phyloP scores from a whole-genome alignment of 2,329 filamentous ascomycete genomes.

The Colletotrichum endophyticum region DNA sequence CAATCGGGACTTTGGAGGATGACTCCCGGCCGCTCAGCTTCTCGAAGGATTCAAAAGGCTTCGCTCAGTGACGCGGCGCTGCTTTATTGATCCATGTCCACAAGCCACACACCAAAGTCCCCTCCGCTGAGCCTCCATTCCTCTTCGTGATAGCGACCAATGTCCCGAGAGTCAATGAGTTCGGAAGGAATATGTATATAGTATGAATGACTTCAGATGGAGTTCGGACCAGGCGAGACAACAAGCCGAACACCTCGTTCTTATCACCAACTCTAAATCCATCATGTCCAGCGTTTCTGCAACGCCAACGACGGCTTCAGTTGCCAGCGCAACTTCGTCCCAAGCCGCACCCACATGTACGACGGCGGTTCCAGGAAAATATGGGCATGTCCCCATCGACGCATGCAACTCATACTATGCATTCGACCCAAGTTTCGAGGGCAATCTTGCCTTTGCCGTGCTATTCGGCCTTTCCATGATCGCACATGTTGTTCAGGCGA shows the following conservation, averaged over 20 bases:
- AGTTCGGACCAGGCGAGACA: not conserved
- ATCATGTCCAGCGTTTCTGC: not conserved
- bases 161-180: not conserved
- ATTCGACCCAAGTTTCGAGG: conserved; percentile 36
- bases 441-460: conserved; percentile 35
- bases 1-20: not conserved
- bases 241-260: not conserved
- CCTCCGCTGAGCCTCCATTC: not conserved
- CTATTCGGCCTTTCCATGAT: conserved; percentile 33
- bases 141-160: not conserved
- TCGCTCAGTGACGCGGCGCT: not conserved
- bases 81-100: not conserved
- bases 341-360: conserved; percentile 25
- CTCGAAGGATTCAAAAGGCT: not conserved
- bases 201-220: not conserved
- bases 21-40: not conserved
- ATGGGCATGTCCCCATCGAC: conserved; percentile 33
- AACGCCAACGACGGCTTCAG: not conserved
- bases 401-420: conserved; percentile 37
- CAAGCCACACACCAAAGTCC: not conserved
- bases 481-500: conserved; percentile 30
- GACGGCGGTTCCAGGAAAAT: conserved; percentile 34
- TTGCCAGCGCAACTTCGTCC: not conserved
- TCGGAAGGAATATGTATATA: not conserved
- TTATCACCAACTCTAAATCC: not conserved